Evolutionary conservation across 192 early-diverging fungal genomes (phyloP).

Genomic region (Podila epigama): DNA sequence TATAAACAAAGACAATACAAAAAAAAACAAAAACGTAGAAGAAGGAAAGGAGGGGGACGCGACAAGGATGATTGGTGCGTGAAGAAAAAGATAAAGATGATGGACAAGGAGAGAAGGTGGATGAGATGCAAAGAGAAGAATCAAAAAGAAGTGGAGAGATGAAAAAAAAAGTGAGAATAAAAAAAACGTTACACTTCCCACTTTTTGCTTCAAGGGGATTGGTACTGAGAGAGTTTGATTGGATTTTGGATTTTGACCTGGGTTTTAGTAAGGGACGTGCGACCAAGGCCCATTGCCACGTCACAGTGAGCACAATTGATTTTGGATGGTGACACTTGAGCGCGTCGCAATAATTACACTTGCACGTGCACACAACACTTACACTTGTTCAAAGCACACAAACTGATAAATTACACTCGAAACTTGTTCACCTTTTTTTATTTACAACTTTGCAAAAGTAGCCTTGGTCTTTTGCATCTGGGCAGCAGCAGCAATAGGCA

Average conservation of each 20-base stretch:
- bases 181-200: neutral
- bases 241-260: too few species aligned
- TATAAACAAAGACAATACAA: too few species aligned
- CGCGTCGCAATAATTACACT: too few species aligned
- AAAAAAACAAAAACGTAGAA: too few species aligned
- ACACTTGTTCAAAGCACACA: neutral
- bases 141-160: slow-evolving; percentile 1
- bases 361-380: too few species aligned
- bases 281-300: slow-evolving; percentile 34
- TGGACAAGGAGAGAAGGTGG: slow-evolving; percentile 1
- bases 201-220: neutral
- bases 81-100: too few species aligned
- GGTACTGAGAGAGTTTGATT: too few species aligned
- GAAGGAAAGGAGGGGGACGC: too few species aligned
- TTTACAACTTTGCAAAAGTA: slow-evolving; percentile 39
- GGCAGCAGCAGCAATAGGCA: slow-evolving; percentile 31
- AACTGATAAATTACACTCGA: neutral
- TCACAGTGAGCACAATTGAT: slow-evolving; percentile 13
- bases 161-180: neutral
- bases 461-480: slow-evolving; percentile 35
- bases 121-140: too few species aligned
- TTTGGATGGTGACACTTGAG: too few species aligned
- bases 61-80: too few species aligned
- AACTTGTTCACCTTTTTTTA: neutral
- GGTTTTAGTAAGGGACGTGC: too few species aligned